A percentile compares a stretch with the other conserved stretches of the same genome.
Conservation (phyloP, 352 stramenopile genomes). For the Phytophthora sp. region DNA sequence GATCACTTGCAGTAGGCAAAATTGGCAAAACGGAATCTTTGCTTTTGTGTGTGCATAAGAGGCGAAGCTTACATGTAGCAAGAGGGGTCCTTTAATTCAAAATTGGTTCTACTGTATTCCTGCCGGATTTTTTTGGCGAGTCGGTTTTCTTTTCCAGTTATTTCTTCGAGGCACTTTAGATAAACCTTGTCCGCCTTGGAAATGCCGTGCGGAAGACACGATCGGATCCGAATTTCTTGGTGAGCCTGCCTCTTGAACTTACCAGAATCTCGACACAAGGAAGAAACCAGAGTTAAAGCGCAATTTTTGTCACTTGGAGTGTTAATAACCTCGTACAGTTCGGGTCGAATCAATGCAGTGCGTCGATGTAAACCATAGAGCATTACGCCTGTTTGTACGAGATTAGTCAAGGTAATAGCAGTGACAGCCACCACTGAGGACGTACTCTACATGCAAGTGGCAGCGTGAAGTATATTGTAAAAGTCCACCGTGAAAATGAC, state of each 20-base stretch:
- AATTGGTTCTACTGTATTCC: too few relatives aligned
- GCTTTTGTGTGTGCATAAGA: neutral
- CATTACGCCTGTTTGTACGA: conserved; percentile 1
- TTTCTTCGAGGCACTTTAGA: neutral
- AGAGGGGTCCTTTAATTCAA: too few relatives aligned
- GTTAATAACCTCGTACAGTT: neutral
- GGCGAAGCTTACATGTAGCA: neutral
- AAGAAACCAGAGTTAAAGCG: neutral
- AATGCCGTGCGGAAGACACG: neutral
- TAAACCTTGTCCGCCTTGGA: neutral
- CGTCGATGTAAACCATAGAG: conserved; percentile 8
- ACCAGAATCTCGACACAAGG: neutral
- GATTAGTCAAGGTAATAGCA: conserved; percentile 1
- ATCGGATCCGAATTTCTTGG: neutral
- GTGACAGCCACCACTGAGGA: neutral
- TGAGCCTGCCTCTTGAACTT: neutral
- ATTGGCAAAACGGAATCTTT: neutral
- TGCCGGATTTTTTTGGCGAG: too few relatives aligned
- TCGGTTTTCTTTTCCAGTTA: neutral
- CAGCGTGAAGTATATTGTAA: conserved; percentile 25
- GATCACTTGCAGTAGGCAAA: neutral
- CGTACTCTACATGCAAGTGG: conserved; percentile 23
- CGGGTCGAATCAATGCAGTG: neutral
- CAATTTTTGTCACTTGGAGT: neutral
- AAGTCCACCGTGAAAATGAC: conserved; percentile 29